These are phyloP conservation scores for Colletotrichum zoysiae DNA, from an alignment of 2,329 filamentous ascomycete genomes.

Conservation along the genomic window DNA sequence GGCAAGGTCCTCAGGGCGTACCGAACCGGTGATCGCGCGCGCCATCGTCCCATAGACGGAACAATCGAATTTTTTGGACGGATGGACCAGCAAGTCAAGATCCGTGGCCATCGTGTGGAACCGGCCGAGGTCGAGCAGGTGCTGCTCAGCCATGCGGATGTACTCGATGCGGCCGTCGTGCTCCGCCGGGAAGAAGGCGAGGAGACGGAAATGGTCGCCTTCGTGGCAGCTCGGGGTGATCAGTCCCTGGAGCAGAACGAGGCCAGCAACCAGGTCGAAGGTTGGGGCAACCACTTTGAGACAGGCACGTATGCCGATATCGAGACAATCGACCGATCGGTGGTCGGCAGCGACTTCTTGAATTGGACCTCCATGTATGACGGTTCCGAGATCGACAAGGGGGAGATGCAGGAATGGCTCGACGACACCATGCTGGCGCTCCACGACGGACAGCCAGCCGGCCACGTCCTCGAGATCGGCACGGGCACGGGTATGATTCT, in stretches of 20 bases:
- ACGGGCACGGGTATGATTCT: conserved; percentile 50
- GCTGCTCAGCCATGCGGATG: conserved; percentile 29
- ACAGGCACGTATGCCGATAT: conserved; percentile 39
- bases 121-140: conserved; percentile 47
- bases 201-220: conserved; percentile 35
- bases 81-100: conserved; percentile 49
- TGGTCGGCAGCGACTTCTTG: conserved; percentile 47
- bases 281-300: conserved; percentile 45
- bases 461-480: conserved; percentile 48
- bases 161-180: conserved; percentile 44
- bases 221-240: conserved; percentile 24
- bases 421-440: conserved; percentile 48
- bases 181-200: conserved; percentile 18
- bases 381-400: conserved; percentile 45
- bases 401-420: conserved; percentile 51
- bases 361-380: conserved; percentile 52
- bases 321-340: conserved; percentile 21
- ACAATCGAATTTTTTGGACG: conserved; percentile 48
- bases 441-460: background rate
- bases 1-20: conserved; percentile 42
- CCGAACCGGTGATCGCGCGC: conserved; percentile 47
- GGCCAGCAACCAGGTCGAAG: conserved; percentile 38
- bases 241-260: conserved; percentile 6
- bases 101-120: conserved; percentile 50
- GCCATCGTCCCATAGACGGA: conserved; percentile 43